Conservation (phyloP, 306 rosid genomes). For the Mucuna pruriens region DNA sequence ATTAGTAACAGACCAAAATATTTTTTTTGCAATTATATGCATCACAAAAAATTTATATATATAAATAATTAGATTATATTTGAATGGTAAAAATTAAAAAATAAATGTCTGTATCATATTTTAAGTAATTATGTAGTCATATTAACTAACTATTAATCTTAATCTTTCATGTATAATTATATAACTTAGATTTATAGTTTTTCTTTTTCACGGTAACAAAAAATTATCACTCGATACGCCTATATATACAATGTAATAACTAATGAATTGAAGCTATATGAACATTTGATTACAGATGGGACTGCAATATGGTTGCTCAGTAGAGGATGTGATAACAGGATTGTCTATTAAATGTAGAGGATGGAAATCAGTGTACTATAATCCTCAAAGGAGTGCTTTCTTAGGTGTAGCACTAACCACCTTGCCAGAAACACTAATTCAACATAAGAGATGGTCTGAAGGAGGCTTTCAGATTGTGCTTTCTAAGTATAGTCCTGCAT, state of each 20-base stretch:
- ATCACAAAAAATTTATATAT: too few species aligned
- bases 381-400: constrained; percentile 73
- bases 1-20: too few species aligned
- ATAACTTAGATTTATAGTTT: background rate
- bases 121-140: too few species aligned
- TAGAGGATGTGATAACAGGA: constrained; percentile 89
- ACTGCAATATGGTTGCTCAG: constrained; percentile 68
- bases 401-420: constrained; percentile 70
- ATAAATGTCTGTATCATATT: too few species aligned
- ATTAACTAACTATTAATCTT: background rate
- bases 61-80: background rate
- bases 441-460: constrained; percentile 90
- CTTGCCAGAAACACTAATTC: constrained; percentile 60
- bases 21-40: too few species aligned
- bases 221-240: background rate
- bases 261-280: background rate
- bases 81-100: background rate
- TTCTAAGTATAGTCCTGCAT: constrained; percentile 58
- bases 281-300: constrained; percentile 64
- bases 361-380: constrained; percentile 78
- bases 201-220: background rate
- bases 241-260: background rate
- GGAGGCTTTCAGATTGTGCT: constrained; percentile 69
- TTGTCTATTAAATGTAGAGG: constrained; percentile 65
- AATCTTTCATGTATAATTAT: background rate